phyloP scores from a whole-genome alignment of 2,329 filamentous ascomycete species.

The Microcyclospora tardicrescens region DNA sequence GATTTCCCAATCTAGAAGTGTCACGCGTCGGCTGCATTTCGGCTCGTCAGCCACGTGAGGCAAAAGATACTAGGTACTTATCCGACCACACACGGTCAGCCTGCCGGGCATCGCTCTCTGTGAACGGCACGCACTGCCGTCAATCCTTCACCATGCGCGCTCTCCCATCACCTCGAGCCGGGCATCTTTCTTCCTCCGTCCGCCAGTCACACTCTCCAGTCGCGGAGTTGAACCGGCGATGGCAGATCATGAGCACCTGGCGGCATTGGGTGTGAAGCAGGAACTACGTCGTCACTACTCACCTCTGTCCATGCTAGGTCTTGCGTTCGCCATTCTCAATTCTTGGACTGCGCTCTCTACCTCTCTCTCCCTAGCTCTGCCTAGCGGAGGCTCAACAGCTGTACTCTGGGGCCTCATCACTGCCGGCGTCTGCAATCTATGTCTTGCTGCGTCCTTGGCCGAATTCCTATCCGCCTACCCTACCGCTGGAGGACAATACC shows the following conservation, averaged over 20 bases:
- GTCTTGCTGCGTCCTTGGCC: slow-evolving; percentile 54
- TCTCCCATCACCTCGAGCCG: too few relatives aligned
- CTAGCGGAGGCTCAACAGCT: slow-evolving; percentile 56
- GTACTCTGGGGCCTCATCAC: slow-evolving; percentile 57
- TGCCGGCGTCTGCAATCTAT: slow-evolving; percentile 53
- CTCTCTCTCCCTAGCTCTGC: slow-evolving; percentile 48
- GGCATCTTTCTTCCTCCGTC: too few relatives aligned
- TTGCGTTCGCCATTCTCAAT: slow-evolving; percentile 51
- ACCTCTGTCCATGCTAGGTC: slow-evolving; percentile 46
- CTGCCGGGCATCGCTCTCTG: too few relatives aligned
- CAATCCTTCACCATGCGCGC: too few relatives aligned
- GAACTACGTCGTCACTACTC: slow-evolving; percentile 48
- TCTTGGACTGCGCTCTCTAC: slow-evolving; percentile 50
- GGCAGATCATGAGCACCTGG: slow-evolving; percentile 38
- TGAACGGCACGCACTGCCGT: too few relatives aligned
- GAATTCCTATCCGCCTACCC: slow-evolving; percentile 48
- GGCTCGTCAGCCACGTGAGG: too few relatives aligned
- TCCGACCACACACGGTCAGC: too few relatives aligned
- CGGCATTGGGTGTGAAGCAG: slow-evolving; percentile 44
- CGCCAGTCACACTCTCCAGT: too few relatives aligned
- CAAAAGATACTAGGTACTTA: too few relatives aligned
- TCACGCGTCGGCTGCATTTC: too few relatives aligned
- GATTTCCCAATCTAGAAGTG: too few relatives aligned
- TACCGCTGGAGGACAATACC: slow-evolving; percentile 41
- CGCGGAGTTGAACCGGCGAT: neutral